Base-by-base conservation (phyloP, 345 rosid species). In the Mercurialis annua region DNA sequence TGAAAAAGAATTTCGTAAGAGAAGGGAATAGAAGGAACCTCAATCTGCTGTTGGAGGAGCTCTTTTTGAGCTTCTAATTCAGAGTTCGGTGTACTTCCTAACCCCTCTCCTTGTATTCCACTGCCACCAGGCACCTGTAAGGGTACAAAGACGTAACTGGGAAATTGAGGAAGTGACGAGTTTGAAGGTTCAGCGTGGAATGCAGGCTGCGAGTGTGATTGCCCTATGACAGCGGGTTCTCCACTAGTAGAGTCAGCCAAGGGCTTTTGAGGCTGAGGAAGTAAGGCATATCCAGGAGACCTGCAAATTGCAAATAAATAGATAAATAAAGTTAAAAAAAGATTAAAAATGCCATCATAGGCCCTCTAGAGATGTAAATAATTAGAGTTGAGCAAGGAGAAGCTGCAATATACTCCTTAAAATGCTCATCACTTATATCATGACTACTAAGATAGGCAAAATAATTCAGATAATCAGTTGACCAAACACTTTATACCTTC, bases 231-330 rank as follows among this genome's bases (percentile, higher is more conserved):
- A 62, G 77, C 68, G 42, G 40, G 78, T 48, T 76, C 76, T 59
- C 62, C 85, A 60, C 66, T 59, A 42, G 72, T 56, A 40, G 73
- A 53, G 46, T 71, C 80, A 21, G 72, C 77, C 36, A 40, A 60
- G 62, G 77, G 70, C 10, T 69, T 64, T 51, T 47, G 70, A 36
- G 64, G 69, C 56, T 77, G 76, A 64, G 88, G 74, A 65, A 70
- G 73, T 63, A 77, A 57, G 20, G 84, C 81, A 73, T 79, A 73
- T 59, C 92, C 88, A 40, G 87, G 83, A 72, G 89, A 79, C 90
- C 96, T 90, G 64, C 29, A 61, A 53, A 65, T 18, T 34, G 15
- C 18, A 18, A 16, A 21, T 26, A 50, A 20, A 46, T 23, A 50
- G 8, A 10, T 20, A 50, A 26, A 3, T 0, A 40, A 2, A 51